Evolutionary conservation across 1,284 basidiomycete genomes (phyloP).

Genomic region (Flammula alnicola): DNA sequence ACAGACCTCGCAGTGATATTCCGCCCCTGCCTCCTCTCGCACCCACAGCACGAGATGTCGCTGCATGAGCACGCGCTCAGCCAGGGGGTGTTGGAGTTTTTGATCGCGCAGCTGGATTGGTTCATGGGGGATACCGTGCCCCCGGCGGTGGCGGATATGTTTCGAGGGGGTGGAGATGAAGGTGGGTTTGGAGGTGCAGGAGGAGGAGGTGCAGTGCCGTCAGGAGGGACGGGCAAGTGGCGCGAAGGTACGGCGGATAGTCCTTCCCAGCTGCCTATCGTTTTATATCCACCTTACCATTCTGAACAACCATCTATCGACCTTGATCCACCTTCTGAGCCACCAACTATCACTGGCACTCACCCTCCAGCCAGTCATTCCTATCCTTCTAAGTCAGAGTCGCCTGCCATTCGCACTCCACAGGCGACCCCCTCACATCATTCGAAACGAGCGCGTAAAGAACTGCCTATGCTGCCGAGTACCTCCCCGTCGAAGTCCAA

Average conservation of each 20-base stretch:
- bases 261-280: too few species aligned
- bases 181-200: conserved; percentile 10
- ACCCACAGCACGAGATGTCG: conserved; percentile 82
- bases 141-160: conserved; percentile 36
- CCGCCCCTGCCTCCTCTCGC: conserved; percentile 89
- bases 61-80: conserved; percentile 86
- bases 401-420: too few species aligned
- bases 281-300: too few species aligned
- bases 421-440: too few species aligned
- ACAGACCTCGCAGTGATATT: conserved; percentile 94
- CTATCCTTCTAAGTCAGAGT: too few species aligned
- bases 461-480: too few species aligned
- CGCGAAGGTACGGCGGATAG: conserved; percentile 16
- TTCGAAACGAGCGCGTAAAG: too few species aligned
- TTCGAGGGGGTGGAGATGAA: conserved; percentile 13
- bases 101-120: conserved; percentile 89
- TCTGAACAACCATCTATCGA: too few species aligned
- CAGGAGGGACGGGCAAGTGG: conserved; percentile 12
- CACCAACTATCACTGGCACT: too few species aligned
- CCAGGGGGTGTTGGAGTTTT: conserved; percentile 91
- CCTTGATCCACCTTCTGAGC: too few species aligned
- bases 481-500: too few species aligned
- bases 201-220: conserved; percentile 4
- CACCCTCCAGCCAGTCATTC: too few species aligned
- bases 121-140: conserved; percentile 85